These are phyloP conservation scores for Torulaspora globosa DNA, from an alignment of 1,139 yeast species.

Conservation along the genomic window DNA sequence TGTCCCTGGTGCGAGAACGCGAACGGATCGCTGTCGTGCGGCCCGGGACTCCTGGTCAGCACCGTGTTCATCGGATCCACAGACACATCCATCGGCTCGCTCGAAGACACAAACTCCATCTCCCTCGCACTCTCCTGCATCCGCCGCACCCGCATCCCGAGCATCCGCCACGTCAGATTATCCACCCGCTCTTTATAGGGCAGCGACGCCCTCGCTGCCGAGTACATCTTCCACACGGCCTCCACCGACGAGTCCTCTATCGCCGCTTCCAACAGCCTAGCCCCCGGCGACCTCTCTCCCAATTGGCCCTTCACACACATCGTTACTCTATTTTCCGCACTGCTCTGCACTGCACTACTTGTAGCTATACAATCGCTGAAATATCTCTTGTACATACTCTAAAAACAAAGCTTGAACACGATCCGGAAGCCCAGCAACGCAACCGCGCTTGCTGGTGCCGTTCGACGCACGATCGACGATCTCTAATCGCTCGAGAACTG, in stretches of 20 bases:
- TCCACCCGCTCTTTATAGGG: slow-evolving; percentile 76
- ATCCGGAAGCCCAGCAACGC: no score
- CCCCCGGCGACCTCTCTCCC: not conserved
- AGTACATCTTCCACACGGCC: slow-evolving; percentile 75
- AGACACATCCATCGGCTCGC: not conserved
- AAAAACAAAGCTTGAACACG: no score
- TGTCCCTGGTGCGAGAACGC: slow-evolving; percentile 19
- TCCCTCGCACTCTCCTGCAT: slow-evolving; percentile 2
- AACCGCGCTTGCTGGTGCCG: no score
- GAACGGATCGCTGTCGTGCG: slow-evolving; percentile 9
- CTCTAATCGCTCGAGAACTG: not conserved
- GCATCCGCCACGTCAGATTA: slow-evolving; percentile 81
- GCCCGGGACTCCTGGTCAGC: slow-evolving; percentile 3
- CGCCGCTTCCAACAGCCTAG: slow-evolving; percentile 21
- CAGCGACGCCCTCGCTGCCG: slow-evolving; percentile 69
- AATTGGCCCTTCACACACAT: not conserved
- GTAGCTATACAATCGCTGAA: no score
- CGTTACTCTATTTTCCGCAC: no score
- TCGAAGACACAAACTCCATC: not conserved
- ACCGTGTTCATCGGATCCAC: slow-evolving; percentile 14
- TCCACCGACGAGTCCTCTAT: slow-evolving; percentile 47
- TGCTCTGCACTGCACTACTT: not conserved
- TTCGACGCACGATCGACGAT: no score
- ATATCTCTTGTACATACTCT: no score
- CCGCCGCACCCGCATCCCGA: slow-evolving; percentile 50